Evolutionary conservation across 495 filamentous ascomycete genomes (phyloP), one percentile per base, ranked within the genome.

Genomic region (Penicillium argentinense): DNA sequence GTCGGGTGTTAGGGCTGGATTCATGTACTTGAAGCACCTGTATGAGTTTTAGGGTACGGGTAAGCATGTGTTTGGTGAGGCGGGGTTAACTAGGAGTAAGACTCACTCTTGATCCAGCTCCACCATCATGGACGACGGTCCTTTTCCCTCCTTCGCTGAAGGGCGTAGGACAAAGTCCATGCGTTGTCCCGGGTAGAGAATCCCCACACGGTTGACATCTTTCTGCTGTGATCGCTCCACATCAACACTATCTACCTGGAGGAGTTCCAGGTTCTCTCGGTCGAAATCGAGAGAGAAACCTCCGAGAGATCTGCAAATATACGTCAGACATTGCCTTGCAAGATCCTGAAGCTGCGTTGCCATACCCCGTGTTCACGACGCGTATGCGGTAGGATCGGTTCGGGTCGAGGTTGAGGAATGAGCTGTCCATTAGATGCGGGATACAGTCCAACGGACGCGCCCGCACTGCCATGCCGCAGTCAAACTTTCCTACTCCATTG

Each of bases 151-250:
- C 40, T 26, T 26, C 9, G 36, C 25, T 25, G 49, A 14, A 21
- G 52, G 45, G 16, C 52, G 58, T 8, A 75, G 39, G 7, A 75
- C 24, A 28, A 78, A 38, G 44, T 79, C 76, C 52, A 80, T 67
- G 23, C 77, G 64, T 47, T 79, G 73, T 12, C 76, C 77, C 2
- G 77, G 73, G 42, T 73, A 71, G 4, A 80, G 55, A 12, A 73
- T 62, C 2, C 76, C 76, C 11, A 64, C 50, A 6, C 69, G 67
- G 27, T 60, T 57, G 26, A 57, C 47, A 28, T 54, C 17, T n/a
- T 49, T 23, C 4, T 42, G 30, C 5, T 57, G 11, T 12, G 29
- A 18, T 1, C 39, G 50, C 18, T 52, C 54, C 1, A 74, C 62
- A 26, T 63, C 54, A 19, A 66, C 48, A 24, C 72, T 73, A 51